Evolutionary conservation across 495 filamentous ascomycete species (phyloP).

Genomic region (Viridothelium virens): DNA sequence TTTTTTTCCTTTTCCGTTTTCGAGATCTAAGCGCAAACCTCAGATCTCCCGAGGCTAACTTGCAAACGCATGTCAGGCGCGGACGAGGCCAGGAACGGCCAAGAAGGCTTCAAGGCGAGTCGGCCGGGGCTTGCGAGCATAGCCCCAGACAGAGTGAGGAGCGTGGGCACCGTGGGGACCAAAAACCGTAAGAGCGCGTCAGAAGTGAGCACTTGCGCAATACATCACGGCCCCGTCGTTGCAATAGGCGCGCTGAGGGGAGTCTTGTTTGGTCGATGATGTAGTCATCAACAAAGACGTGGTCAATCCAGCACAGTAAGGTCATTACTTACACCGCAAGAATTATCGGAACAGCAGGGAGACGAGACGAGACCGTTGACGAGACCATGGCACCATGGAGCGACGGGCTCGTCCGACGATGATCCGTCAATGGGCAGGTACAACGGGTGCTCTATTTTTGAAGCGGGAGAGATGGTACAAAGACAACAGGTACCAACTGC

Average conservation of each 20-base stretch:
- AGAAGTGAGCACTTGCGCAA: slow-evolving; percentile 9
- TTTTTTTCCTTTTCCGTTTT: not conserved
- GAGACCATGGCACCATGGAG: too few relatives aligned
- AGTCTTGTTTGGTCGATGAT: not conserved
- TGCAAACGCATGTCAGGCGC: not conserved
- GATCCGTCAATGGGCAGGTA: not conserved
- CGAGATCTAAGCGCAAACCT: slow-evolving; percentile 5
- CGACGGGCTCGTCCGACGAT: not conserved
- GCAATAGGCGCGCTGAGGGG: not conserved
- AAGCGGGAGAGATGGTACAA: not conserved
- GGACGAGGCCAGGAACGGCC: not conserved
- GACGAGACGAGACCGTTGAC: not conserved
- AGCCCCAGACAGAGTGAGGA: not conserved
- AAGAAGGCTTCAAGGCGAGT: not conserved
- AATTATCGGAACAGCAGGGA: not conserved
- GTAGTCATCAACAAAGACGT: not conserved
- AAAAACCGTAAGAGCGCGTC: not conserved
- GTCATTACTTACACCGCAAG: not conserved
- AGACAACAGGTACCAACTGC: not conserved
- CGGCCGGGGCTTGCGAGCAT: not conserved
- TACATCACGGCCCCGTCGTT: not conserved
- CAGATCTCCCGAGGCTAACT: slow-evolving; percentile 1
- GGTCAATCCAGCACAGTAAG: too few relatives aligned
- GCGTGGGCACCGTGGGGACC: too few relatives aligned
- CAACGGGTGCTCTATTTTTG: not conserved